Evolutionary conservation across 1,139 yeast species (phyloP).

Genomic region (Kodamaea anthophila): DNA sequence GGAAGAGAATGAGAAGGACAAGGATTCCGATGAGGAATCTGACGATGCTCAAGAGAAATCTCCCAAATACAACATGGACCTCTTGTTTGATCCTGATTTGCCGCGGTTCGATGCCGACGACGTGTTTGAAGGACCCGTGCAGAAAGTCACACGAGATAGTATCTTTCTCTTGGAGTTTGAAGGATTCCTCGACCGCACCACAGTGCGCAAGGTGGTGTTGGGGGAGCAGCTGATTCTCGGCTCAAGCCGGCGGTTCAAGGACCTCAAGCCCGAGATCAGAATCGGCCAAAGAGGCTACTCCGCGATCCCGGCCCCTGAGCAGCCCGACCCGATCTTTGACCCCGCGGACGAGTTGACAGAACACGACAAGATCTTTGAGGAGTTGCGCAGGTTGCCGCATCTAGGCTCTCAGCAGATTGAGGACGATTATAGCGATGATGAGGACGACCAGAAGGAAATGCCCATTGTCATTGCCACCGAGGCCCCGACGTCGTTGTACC

Average conservation of each 20-base stretch:
- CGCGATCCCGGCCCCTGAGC: slow-evolving; percentile 20
- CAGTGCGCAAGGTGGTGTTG: slow-evolving; percentile 43
- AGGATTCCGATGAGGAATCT: slow-evolving; percentile 1
- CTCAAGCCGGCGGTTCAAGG: slow-evolving; percentile 47
- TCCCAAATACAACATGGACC: slow-evolving; percentile 8
- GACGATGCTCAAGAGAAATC: slow-evolving; percentile 14
- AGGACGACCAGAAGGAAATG: slow-evolving; percentile 35
- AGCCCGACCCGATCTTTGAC: slow-evolving; percentile 31
- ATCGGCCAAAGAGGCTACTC: slow-evolving; percentile 43
- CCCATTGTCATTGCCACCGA: slow-evolving; percentile 51
- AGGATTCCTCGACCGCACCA: slow-evolving; percentile 16
- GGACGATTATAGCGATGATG: slow-evolving; percentile 36
- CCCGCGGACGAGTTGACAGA: slow-evolving; percentile 31
- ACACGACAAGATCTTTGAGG: slow-evolving; percentile 41
- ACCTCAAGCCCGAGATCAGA: slow-evolving; percentile 48
- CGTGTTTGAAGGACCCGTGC: slow-evolving; percentile 58
- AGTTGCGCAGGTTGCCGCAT: slow-evolving; percentile 51
- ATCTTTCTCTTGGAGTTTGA: slow-evolving; percentile 46
- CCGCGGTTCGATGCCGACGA: no score
- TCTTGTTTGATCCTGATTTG: slow-evolving; percentile 41
- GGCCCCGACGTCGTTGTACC: slow-evolving; percentile 68
- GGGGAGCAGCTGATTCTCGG: slow-evolving; percentile 56
- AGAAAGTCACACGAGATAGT: slow-evolving; percentile 47
- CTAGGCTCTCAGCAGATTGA: slow-evolving; percentile 57
- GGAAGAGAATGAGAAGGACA: slow-evolving; percentile 2